These are phyloP conservation scores for Aspergillus sp. DNA, from an alignment of 2,329 filamentous ascomycete genomes.

Conservation along the genomic window DNA sequence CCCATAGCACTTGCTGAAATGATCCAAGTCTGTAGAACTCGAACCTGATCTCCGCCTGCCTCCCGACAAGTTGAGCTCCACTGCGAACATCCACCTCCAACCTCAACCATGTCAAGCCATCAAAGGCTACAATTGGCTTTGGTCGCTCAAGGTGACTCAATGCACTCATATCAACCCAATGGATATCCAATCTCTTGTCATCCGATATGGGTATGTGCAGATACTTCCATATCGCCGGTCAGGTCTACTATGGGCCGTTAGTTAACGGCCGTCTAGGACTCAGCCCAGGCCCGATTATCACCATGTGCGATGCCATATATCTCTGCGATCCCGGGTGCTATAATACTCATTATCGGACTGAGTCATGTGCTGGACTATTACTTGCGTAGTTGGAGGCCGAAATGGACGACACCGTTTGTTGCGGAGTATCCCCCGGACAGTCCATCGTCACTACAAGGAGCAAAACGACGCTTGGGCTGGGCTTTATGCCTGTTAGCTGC, in stretches of 20 bases:
- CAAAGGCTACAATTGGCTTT: background rate
- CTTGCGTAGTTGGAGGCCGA: conserved; percentile 29
- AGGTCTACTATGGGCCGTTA: background rate
- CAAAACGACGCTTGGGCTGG: conserved; percentile 25
- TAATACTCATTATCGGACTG: conserved; percentile 20
- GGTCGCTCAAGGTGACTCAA: background rate
- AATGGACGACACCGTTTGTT: conserved; percentile 49
- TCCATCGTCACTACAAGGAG: conserved; percentile 26
- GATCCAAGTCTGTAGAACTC: background rate
- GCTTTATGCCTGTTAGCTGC: conserved; percentile 32
- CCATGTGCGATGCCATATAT: conserved; percentile 30
- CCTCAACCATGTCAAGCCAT: background rate
- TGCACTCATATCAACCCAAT: background rate
- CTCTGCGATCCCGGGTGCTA: conserved; percentile 21
- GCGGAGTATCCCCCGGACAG: conserved; percentile 31
- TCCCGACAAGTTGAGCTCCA: background rate
- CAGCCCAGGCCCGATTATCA: conserved; percentile 28
- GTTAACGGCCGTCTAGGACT: conserved; percentile 22
- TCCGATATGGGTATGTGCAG: conserved; percentile 11
- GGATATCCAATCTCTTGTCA: conserved; percentile 5
- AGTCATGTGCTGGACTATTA: conserved; percentile 22
- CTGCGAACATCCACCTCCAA: background rate
- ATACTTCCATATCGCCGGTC: background rate
- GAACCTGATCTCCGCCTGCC: background rate
- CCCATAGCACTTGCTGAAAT: too few relatives aligned